phyloP scores from a whole-genome alignment of 352 stramenopile genomes.

The Phytophthora constricta region DNA sequence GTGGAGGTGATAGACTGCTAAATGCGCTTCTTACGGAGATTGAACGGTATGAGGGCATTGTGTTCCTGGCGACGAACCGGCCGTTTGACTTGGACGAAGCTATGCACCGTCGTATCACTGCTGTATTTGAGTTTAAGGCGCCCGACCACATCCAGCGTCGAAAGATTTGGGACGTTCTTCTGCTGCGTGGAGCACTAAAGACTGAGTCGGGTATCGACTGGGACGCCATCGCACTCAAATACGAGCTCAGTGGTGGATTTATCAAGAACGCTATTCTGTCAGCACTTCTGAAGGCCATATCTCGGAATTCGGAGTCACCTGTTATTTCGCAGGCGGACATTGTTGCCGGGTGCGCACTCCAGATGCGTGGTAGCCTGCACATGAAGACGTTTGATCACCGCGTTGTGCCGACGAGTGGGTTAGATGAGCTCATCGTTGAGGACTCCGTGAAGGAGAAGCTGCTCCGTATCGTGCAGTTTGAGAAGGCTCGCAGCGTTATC shows the following conservation, averaged over 20 bases:
- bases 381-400: slow-evolving; percentile 92
- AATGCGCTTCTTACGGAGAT: slow-evolving; percentile 91
- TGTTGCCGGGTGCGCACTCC: slow-evolving; percentile 78
- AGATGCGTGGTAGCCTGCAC: slow-evolving; percentile 88
- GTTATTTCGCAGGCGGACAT: slow-evolving; percentile 84
- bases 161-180: slow-evolving; percentile 86
- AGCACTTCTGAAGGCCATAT: slow-evolving; percentile 81
- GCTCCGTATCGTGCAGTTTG: slow-evolving; percentile 76
- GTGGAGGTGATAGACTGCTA: slow-evolving; percentile 76
- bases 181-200: slow-evolving; percentile 54
- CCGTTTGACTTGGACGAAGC: slow-evolving; percentile 90
- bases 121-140: slow-evolving; percentile 89
- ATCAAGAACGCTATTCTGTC: slow-evolving; percentile 93
- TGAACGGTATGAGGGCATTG: slow-evolving; percentile 88
- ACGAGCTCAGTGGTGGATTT: slow-evolving; percentile 90
- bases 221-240: slow-evolving; percentile 86
- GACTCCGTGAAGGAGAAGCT: slow-evolving; percentile 72
- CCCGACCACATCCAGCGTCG: slow-evolving; percentile 84
- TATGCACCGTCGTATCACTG: slow-evolving; percentile 91
- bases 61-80: slow-evolving; percentile 90
- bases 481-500: slow-evolving; percentile 87
- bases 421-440: slow-evolving; percentile 80
- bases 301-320: slow-evolving; percentile 53
- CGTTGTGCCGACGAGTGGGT: slow-evolving; percentile 75
- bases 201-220: slow-evolving; percentile 79